Conservation (phyloP, 1,139 yeast genomes). For the Candida neerlandica region DNA sequence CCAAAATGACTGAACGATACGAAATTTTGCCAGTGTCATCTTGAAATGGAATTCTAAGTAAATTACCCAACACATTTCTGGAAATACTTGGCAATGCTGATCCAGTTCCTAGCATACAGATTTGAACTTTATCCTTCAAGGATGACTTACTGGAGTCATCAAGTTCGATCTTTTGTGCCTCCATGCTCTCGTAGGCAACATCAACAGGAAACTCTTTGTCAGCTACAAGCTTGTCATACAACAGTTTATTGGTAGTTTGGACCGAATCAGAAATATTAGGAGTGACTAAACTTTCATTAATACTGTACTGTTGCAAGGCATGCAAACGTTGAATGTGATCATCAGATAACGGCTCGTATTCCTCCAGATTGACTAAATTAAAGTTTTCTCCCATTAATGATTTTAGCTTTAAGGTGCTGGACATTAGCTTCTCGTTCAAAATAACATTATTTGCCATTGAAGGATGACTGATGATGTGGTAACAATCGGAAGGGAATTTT, state of each 20-base stretch:
- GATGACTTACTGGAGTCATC: slow-evolving; percentile 16
- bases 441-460: slow-evolving; percentile 62
- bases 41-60: slow-evolving; percentile 65
- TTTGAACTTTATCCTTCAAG: slow-evolving; percentile 61
- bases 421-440: slow-evolving; percentile 57
- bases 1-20: slow-evolving; percentile 60
- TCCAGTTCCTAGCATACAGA: slow-evolving; percentile 89
- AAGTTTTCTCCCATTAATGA: slow-evolving; percentile 54
- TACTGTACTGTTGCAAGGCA: slow-evolving; percentile 32
- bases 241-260: slow-evolving; percentile 34
- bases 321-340: slow-evolving; percentile 27
- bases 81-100: slow-evolving; percentile 85
- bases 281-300: slow-evolving; percentile 28
- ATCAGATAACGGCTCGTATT: slow-evolving; percentile 21
- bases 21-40: slow-evolving; percentile 26
- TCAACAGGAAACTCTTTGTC: slow-evolving; percentile 24
- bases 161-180: slow-evolving; percentile 6
- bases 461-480: slow-evolving; percentile 73
- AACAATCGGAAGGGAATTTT: slow-evolving; percentile 51
- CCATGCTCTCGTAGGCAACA: slow-evolving; percentile 8
- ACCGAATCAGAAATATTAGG: slow-evolving; percentile 24
- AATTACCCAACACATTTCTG: slow-evolving; percentile 81
- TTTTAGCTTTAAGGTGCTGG: slow-evolving; percentile 58
- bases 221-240: slow-evolving; percentile 46
- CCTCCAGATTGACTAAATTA: slow-evolving; percentile 47